These are phyloP conservation scores for Phytophthora fragariae DNA, from an alignment of 352 stramenopile genomes.

Conservation along the genomic window DNA sequence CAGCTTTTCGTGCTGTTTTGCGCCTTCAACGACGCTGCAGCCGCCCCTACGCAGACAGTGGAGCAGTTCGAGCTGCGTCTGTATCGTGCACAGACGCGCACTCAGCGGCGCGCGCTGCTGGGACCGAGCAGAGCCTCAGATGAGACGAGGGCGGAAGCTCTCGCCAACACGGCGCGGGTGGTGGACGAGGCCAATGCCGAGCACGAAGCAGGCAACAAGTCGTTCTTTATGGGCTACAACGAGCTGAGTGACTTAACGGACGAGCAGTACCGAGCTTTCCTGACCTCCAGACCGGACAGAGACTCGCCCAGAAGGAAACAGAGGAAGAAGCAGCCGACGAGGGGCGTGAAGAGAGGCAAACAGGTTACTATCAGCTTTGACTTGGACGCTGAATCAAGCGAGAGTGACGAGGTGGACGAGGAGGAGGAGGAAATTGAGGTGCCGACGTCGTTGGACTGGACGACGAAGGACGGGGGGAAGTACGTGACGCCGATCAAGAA, in stretches of 20 bases:
- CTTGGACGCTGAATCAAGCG: constrained; percentile 26
- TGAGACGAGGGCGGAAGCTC: constrained; percentile 48
- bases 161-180: constrained; percentile 50
- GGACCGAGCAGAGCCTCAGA: constrained; percentile 59
- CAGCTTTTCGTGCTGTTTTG: constrained; percentile 15
- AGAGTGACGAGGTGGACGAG: constrained; percentile 1
- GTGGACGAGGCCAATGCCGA: constrained; percentile 58
- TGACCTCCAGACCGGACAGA: constrained; percentile 54
- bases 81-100: constrained; percentile 35
- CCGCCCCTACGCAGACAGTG: constrained; percentile 10
- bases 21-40: constrained; percentile 8
- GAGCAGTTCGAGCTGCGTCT: constrained; percentile 39
- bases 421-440: constrained; percentile 34
- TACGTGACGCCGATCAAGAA: constrained; percentile 94
- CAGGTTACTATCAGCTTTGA: constrained; percentile 37
- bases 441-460: constrained; percentile 73
- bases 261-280: constrained; percentile 69
- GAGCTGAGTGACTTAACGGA: constrained; percentile 73
- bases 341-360: constrained; percentile 22
- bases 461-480: constrained; percentile 71
- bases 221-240: constrained; percentile 72
- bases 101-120: constrained; percentile 32
- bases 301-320: constrained; percentile 22
- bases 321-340: constrained; percentile 26
- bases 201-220: constrained; percentile 45